Percentiles rank a stretch among this genome's conserved stretches.
phyloP scores from a whole-genome alignment of 176 grass and related monocot species.

The Triticum timopheevii region DNA sequence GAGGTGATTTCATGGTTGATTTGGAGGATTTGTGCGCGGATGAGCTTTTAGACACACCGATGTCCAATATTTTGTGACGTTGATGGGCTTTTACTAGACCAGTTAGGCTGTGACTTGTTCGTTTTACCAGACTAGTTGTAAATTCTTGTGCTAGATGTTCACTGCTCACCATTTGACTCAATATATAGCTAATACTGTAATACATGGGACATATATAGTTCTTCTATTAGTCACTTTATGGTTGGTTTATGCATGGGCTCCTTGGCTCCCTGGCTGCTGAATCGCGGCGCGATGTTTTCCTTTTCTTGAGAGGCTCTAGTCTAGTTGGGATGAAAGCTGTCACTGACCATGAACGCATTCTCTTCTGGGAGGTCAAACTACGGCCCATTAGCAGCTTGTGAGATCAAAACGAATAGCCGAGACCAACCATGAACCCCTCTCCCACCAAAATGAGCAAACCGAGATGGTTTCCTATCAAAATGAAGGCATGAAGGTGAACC shows the following conservation, averaged over 20 bases:
- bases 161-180: slow-evolving; percentile 19
- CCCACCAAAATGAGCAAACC: too few species aligned
- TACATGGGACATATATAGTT: slow-evolving; percentile 28
- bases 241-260: not conserved
- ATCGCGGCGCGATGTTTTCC: not conserved
- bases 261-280: not conserved
- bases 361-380: not conserved
- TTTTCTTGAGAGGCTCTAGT: not conserved
- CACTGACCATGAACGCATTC: not conserved
- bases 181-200: slow-evolving; percentile 41
- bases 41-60: slow-evolving; percentile 21
- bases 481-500: too few species aligned
- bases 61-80: slow-evolving; percentile 55
- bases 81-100: slow-evolving; percentile 43
- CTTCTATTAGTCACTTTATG: not conserved
- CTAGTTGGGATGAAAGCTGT: not conserved
- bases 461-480: too few species aligned
- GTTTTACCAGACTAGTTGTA: slow-evolving; percentile 62
- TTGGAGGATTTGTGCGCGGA: slow-evolving; percentile 62
- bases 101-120: slow-evolving; percentile 44
- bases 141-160: slow-evolving; percentile 42
- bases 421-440: too few species aligned
- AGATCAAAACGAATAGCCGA: not conserved
- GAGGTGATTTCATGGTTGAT: slow-evolving; percentile 66
- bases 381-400: not conserved